A percentile compares a stretch with the other conserved stretches of the same genome.
phyloP scores from a whole-genome alignment of 306 rosid species.

The Begonia peltatifolia region DNA sequence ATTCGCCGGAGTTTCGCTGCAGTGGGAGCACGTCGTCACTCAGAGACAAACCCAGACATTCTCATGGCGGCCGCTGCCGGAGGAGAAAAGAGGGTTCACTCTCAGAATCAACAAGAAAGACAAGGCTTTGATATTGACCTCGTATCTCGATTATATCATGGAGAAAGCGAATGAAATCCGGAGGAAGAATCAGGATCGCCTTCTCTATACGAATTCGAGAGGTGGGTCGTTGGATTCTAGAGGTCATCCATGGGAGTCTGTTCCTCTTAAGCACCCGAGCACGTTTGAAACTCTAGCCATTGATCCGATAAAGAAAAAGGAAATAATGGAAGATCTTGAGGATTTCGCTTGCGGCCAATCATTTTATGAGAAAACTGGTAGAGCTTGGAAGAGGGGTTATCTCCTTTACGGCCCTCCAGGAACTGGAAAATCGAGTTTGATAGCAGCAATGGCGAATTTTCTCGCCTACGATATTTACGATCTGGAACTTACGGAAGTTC shows the following conservation, averaged over 20 bases:
- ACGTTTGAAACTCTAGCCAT: slow-evolving; percentile 84
- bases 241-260: slow-evolving; percentile 95
- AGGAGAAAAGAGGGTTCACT: slow-evolving; percentile 82
- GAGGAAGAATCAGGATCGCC: slow-evolving; percentile 64
- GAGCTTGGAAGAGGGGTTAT: slow-evolving; percentile 95
- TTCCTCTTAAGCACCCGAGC: slow-evolving; percentile 88
- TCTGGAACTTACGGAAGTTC: slow-evolving; percentile 81
- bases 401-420: slow-evolving; percentile 88
- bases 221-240: slow-evolving; percentile 83
- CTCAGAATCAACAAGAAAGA: slow-evolving; percentile 59
- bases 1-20: slow-evolving; percentile 53
- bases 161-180: slow-evolving; percentile 69
- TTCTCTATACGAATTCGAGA: slow-evolving; percentile 64
- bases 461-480: slow-evolving; percentile 87
- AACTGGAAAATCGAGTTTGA: slow-evolving; percentile 87
- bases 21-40: slow-evolving; percentile 82
- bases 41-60: slow-evolving; percentile 66
- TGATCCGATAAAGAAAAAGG: slow-evolving; percentile 52
- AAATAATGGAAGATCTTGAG: slow-evolving; percentile 61
- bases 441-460: slow-evolving; percentile 88
- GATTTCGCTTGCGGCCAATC: slow-evolving; percentile 64
- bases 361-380: slow-evolving; percentile 73
- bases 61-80: slow-evolving; percentile 85
- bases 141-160: slow-evolving; percentile 67
- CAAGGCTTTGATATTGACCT: slow-evolving; percentile 35